Evolutionary conservation across 2,329 filamentous ascomycete genomes (phyloP), one percentile per base, ranked within the genome.

Genomic region (Dendryphion nanum): DNA sequence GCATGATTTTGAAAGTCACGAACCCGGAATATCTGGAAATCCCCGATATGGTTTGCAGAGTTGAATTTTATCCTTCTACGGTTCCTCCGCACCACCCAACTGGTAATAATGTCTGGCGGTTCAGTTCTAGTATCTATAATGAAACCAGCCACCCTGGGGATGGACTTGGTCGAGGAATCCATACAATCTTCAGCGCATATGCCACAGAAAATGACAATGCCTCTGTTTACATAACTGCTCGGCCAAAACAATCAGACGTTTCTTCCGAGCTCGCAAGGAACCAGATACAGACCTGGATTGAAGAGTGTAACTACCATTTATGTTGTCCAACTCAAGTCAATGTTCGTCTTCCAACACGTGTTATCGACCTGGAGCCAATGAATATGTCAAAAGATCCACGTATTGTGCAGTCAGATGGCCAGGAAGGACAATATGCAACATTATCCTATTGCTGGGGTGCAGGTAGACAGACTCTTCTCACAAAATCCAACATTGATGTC

Each of bases 381-480:
- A 17, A 24, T 4, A 17, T 4, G 7, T 29, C 28, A 18, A 8
- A 18, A 20, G n/a, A 4, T 14, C 35, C 35, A 14, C 28, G 35
- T 12, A 12, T 38, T 17, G 5, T 38, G 10, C 23, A 26, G 4
- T 5, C 17, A 12, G 17, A 19, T n/a, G 30, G 37, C n/a, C 5
- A 4, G 14, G 16, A 19, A 8, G 37, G 37, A 7, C 17, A 34
- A 30, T 38, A 38, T 33, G 35, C 35, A 18, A 30, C 30, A n/a
- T 19, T 39, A 14, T 28, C 19, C 5, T 34, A 40, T 19, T 35
- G 32, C 18, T 40, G 38, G 33, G 38, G 38, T 5, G n/a, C 15
- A 19, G 7, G 14, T 2, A 10, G 16, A 2, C 15, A 13, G 8
- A 28, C 7, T n/a, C 8, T 20, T n/a, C 31, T 40, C 26, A 35